These are phyloP conservation scores for Thamnidium elegans DNA, from an alignment of 192 early-diverging fungal genomes.

Conservation along the genomic window DNA sequence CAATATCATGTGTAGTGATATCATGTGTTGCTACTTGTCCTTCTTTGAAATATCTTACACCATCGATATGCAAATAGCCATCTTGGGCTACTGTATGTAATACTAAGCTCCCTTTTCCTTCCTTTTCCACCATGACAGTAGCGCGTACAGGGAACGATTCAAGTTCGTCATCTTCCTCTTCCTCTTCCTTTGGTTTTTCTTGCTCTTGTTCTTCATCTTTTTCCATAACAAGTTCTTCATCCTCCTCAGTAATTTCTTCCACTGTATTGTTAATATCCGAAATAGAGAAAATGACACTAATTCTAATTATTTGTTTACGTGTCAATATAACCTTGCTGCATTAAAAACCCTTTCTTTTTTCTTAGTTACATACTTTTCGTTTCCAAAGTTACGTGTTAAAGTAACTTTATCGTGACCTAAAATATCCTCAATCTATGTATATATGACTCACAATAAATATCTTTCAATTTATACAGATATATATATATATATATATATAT, in stretches of 20 bases:
- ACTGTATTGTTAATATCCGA: conserved; percentile 74
- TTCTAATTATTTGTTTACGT: conserved; percentile 37
- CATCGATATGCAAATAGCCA: conserved; percentile 79
- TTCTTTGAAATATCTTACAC: conserved; percentile 63
- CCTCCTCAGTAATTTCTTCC: conserved; percentile 46
- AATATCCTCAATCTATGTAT: conserved; percentile 67
- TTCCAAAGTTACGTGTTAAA: conserved; percentile 81
- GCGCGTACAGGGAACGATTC: conserved; percentile 67
- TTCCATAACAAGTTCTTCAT: conserved; percentile 33
- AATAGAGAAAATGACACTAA: conserved; percentile 81
- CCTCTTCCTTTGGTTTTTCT: conserved; percentile 39
- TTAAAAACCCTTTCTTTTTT: neutral
- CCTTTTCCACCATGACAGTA: conserved; percentile 75
- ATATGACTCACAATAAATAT: neutral
- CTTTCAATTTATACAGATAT: neutral
- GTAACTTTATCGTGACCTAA: conserved; percentile 70
- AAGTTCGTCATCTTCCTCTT: conserved; percentile 57
- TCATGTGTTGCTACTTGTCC: conserved; percentile 24
- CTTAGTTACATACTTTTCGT: conserved; percentile 66
- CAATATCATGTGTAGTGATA: conserved; percentile 57
- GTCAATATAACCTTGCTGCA: neutral
- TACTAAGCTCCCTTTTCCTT: conserved; percentile 68
- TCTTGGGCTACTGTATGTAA: conserved; percentile 77
- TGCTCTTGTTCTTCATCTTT: neutral
- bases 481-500: neutral